These are phyloP conservation scores for Craterostigma plantagineum DNA, from an alignment of 257 asterid species.

Conservation along the genomic window DNA sequence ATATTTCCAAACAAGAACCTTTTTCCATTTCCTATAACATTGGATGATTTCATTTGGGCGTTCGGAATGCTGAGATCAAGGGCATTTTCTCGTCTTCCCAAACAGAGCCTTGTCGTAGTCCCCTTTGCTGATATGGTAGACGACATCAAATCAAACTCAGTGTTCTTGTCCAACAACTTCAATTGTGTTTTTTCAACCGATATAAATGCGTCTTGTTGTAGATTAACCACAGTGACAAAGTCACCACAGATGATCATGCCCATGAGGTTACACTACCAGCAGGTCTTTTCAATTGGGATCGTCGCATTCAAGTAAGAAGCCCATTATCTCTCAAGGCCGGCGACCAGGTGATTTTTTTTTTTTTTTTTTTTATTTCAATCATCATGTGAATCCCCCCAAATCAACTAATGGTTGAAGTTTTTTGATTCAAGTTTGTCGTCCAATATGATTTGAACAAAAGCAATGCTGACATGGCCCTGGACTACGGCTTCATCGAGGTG, in stretches of 20 bases:
- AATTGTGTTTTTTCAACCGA: too few relatives aligned
- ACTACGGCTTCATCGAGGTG: slow-evolving; percentile 71
- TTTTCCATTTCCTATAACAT: slow-evolving; percentile 51
- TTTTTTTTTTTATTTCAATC: background rate
- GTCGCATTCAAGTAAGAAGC: slow-evolving; percentile 55
- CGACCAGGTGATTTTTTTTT: slow-evolving; percentile 71
- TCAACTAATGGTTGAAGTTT: too few relatives aligned
- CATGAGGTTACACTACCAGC: slow-evolving; percentile 80
- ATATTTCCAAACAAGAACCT: slow-evolving; percentile 64
- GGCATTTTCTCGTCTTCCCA: slow-evolving; percentile 72
- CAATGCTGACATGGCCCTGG: slow-evolving; percentile 90
- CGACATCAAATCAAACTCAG: too few relatives aligned
- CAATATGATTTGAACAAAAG: slow-evolving; percentile 85
- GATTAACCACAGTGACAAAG: slow-evolving; percentile 69
- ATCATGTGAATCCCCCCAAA: too few relatives aligned
- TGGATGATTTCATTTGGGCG: slow-evolving; percentile 93
- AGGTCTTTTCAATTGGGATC: slow-evolving; percentile 91
- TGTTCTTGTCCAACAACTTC: too few relatives aligned
- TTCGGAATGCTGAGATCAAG: slow-evolving; percentile 91
- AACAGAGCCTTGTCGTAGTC: slow-evolving; percentile 64
- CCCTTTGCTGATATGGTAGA: slow-evolving; percentile 93
- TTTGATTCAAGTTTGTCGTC: slow-evolving; percentile 35
- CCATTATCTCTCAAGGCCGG: slow-evolving; percentile 72
- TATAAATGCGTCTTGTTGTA: slow-evolving; percentile 11
- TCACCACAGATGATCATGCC: slow-evolving; percentile 81